Evolutionary conservation across 768 basidiomycete genomes (phyloP).

Genomic region (Xanthoconium stramineum): DNA sequence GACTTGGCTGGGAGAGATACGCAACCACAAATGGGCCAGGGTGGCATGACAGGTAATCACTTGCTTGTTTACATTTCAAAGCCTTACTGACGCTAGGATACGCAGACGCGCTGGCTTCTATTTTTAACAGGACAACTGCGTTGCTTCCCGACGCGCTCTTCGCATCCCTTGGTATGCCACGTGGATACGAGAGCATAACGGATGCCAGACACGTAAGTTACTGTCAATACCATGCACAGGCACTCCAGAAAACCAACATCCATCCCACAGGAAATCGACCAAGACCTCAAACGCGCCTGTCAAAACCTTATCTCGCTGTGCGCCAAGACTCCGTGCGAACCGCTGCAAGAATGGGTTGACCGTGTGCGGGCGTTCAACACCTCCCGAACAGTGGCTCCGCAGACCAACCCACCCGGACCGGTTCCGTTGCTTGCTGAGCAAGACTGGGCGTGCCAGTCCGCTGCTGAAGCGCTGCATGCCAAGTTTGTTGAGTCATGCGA

Average conservation of each 20-base stretch:
- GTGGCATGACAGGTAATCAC: constrained; percentile 57
- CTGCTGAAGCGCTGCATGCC: constrained; percentile 47
- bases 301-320: constrained; percentile 76
- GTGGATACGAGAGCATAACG: constrained; percentile 56
- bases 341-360: constrained; percentile 63
- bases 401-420: constrained; percentile 16
- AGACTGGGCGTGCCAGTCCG: constrained; percentile 49
- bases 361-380: constrained; percentile 38
- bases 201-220: constrained; percentile 68
- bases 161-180: constrained; percentile 63
- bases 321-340: constrained; percentile 52
- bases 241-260: neutral
- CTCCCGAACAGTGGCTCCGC: constrained; percentile 17
- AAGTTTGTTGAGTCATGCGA: constrained; percentile 55
- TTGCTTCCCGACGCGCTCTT: constrained; percentile 68
- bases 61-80: neutral
- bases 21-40: constrained; percentile 41
- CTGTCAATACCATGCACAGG: neutral
- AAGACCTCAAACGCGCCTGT: constrained; percentile 79
- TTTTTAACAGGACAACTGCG: constrained; percentile 32
- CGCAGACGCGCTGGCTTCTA: constrained; percentile 30
- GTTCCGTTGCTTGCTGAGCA: constrained; percentile 35
- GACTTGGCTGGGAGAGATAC: constrained; percentile 55
- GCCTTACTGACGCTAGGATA: constrained; percentile 2
- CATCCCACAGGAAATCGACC: constrained; percentile 73